Evolutionary conservation across 495 filamentous ascomycete genomes (phyloP).

Genomic region (Umbilicaria muhlenbergii): DNA sequence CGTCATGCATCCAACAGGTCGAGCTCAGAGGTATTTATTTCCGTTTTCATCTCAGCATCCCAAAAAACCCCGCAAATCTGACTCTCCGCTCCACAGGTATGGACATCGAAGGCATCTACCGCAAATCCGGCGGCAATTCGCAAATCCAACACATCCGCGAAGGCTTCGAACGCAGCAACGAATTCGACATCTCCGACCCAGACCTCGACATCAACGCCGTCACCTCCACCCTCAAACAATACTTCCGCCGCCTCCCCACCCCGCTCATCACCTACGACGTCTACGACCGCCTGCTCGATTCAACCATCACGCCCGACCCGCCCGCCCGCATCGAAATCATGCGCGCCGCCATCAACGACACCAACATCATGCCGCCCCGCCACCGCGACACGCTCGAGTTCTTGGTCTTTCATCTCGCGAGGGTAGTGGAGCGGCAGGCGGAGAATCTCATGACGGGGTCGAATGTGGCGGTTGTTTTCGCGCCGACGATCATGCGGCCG

Average conservation of each 20-base stretch:
- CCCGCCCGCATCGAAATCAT: slow-evolving; percentile 46
- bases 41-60: not conserved
- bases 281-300: slow-evolving; percentile 80
- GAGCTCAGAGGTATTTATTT: slow-evolving; percentile 53
- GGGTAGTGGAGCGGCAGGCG: slow-evolving; percentile 65
- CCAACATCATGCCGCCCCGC: slow-evolving; percentile 60
- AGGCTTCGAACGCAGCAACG: slow-evolving; percentile 71
- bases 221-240: slow-evolving; percentile 90
- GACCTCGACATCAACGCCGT: slow-evolving; percentile 93
- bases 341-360: slow-evolving; percentile 50
- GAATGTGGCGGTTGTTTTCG: slow-evolving; percentile 94
- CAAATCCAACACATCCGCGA: slow-evolving; percentile 77
- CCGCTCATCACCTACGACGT: slow-evolving; percentile 86
- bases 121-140: slow-evolving; percentile 83
- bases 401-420: slow-evolving; percentile 81
- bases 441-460: slow-evolving; percentile 90
- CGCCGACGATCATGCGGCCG: slow-evolving; percentile 92
- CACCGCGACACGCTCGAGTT: slow-evolving; percentile 87
- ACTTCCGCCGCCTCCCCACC: slow-evolving; percentile 85
- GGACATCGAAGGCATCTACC: slow-evolving; percentile 96
- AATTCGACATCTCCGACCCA: slow-evolving; percentile 85
- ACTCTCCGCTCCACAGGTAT: slow-evolving; percentile 48
- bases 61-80: not conserved
- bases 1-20: slow-evolving; percentile 93
- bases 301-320: slow-evolving; percentile 25